Conservation (phyloP, 768 basidiomycete genomes). For the Fomitopsis serialis region DNA sequence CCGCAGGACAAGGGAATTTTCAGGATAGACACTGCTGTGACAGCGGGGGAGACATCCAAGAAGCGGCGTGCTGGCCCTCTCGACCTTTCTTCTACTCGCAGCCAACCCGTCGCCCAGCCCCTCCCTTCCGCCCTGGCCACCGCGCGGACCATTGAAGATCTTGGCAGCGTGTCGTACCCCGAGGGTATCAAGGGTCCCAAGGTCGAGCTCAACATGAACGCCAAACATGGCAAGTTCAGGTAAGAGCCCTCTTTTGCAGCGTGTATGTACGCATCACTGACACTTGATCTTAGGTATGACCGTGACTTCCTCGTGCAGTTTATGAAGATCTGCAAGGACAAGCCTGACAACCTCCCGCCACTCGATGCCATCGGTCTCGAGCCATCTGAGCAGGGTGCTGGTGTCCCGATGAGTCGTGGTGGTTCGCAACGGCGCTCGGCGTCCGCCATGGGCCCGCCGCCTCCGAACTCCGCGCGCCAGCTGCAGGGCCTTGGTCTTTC, state of each 20-base stretch:
- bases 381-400: slow-evolving; percentile 47
- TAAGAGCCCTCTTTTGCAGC: slow-evolving; percentile 22
- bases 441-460: slow-evolving; percentile 35
- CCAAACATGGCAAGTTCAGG: slow-evolving; percentile 88
- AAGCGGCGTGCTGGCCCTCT: slow-evolving; percentile 67
- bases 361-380: slow-evolving; percentile 91
- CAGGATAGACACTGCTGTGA: slow-evolving; percentile 59
- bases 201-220: slow-evolving; percentile 78
- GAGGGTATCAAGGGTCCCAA: slow-evolving; percentile 78
- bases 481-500: slow-evolving; percentile 45
- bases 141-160: slow-evolving; percentile 81
- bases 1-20: slow-evolving; percentile 57
- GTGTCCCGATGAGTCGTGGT: slow-evolving; percentile 49
- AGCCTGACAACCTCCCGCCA: slow-evolving; percentile 84
- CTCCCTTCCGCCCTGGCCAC: slow-evolving; percentile 69
- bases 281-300: slow-evolving; percentile 62
- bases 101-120: slow-evolving; percentile 34
- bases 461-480: slow-evolving; percentile 34
- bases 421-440: slow-evolving; percentile 60
- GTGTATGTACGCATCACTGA: no score
- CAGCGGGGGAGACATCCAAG: slow-evolving; percentile 31
- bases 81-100: slow-evolving; percentile 55
- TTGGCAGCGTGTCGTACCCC: slow-evolving; percentile 74
- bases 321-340: slow-evolving; percentile 91
- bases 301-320: slow-evolving; percentile 97